Evolutionary conservation across 2,329 filamentous ascomycete genomes (phyloP).

Genomic region (Cyphellophora europaea): DNA sequence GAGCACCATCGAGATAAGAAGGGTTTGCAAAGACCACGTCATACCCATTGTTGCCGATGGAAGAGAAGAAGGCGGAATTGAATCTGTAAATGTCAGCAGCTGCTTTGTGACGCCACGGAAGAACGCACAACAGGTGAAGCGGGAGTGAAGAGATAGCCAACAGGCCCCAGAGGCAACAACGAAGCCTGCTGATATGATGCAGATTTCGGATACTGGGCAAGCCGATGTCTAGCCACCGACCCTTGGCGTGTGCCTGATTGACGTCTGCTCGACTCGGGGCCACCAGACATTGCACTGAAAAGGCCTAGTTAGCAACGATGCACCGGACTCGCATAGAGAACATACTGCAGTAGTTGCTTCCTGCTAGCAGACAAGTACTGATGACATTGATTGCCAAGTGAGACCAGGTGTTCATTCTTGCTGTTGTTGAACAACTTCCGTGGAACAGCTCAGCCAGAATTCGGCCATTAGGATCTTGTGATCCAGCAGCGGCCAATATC

Average conservation of each 20-base stretch:
- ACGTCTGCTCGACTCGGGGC: constrained; percentile 42
- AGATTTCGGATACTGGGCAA: constrained; percentile 23
- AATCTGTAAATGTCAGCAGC: constrained; percentile 15
- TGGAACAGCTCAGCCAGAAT: constrained; percentile 5
- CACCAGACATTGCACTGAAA: constrained; percentile 43
- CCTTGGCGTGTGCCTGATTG: constrained; percentile 34
- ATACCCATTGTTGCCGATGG: constrained; percentile 19
- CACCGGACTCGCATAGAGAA: no score
- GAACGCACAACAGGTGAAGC: constrained; percentile 19
- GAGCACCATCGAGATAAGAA: constrained; percentile 10
- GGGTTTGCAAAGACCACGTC: constrained; percentile 12
- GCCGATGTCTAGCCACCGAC: constrained; percentile 24
- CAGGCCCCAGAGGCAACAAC: constrained; percentile 16
- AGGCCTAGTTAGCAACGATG: no score
- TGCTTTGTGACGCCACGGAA: no score
- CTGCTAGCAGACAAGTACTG: constrained; percentile 35
- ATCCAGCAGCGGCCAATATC: no score
- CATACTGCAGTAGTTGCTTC: constrained; percentile 43
- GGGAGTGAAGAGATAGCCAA: constrained; percentile 19
- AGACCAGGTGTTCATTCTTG: constrained; percentile 18
- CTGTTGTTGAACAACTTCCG: constrained; percentile 12
- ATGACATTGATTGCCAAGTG: constrained; percentile 42
- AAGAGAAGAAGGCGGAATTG: constrained; percentile 22
- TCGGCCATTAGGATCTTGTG: no score
- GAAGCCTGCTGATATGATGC: constrained; percentile 9